Percentiles rank a stretch among this genome's conserved stretches.
Conservation (phyloP, 2,329 filamentous ascomycete genomes). For the Pyricularia pennisetigena region DNA sequence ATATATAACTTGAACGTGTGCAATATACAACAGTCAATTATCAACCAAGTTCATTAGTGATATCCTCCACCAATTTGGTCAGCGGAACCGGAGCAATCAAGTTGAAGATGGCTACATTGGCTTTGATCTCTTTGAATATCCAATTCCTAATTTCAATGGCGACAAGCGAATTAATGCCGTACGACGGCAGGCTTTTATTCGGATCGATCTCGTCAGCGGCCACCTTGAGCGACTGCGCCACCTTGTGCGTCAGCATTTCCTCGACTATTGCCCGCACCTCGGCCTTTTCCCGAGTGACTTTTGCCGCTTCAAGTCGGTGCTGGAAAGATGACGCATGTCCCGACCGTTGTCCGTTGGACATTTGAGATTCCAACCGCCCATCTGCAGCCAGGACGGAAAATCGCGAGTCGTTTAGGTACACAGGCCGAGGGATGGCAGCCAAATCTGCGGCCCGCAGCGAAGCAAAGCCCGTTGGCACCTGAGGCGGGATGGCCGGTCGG, state of each 20-base stretch:
- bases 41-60: neutral
- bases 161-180: constrained; percentile 10
- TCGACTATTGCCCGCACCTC: constrained; percentile 3
- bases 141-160: constrained; percentile 10
- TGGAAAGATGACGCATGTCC: neutral
- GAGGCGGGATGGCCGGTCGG: neutral
- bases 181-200: constrained; percentile 7
- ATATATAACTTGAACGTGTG: too few species aligned
- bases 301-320: neutral
- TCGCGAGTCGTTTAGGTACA: neutral
- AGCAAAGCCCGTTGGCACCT: neutral
- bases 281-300: neutral
- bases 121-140: constrained; percentile 27
- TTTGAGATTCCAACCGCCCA: neutral
- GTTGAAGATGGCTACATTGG: constrained; percentile 27
- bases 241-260: constrained; percentile 9
- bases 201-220: constrained; percentile 8
- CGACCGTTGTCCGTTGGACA: neutral
- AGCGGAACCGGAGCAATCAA: constrained; percentile 11
- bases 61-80: neutral
- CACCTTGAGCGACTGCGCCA: constrained; percentile 8
- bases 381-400: neutral
- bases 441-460: neutral
- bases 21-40: neutral
- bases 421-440: neutral